Conservation (phyloP, 371 early-diverging fungal genomes). For the Funneliformis caledonium region DNA sequence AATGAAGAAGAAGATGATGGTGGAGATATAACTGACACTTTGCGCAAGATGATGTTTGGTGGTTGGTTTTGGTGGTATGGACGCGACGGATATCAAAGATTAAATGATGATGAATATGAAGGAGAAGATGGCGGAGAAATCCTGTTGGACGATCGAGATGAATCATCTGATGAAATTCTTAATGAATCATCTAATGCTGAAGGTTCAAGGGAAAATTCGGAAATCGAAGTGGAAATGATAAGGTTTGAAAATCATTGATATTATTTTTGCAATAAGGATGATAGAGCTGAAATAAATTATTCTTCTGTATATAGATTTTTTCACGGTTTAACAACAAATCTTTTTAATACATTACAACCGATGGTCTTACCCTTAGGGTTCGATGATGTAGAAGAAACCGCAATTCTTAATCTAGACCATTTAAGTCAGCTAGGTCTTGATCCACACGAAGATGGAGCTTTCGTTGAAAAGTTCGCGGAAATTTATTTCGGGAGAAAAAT, state of each 20-base stretch:
- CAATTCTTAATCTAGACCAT: constrained; percentile 47
- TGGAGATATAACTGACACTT: constrained; percentile 45
- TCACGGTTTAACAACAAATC: constrained; percentile 47
- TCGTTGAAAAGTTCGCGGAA: constrained; percentile 49
- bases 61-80: constrained; percentile 59
- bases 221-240: constrained; percentile 37
- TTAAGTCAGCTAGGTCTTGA: constrained; percentile 54
- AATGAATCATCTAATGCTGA: not conserved
- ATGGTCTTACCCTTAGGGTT: constrained; percentile 37
- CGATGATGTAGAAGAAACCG: constrained; percentile 43
- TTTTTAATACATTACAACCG: constrained; percentile 45
- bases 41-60: constrained; percentile 47
- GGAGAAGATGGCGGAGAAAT: constrained; percentile 40
- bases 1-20: constrained; percentile 12
- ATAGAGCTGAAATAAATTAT: not conserved
- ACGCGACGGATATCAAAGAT: constrained; percentile 40
- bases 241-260: constrained; percentile 9
- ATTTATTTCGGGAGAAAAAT: constrained; percentile 52
- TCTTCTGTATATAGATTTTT: constrained; percentile 48
- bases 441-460: constrained; percentile 47
- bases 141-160: not conserved
- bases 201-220: not conserved
- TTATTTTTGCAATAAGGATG: not conserved
- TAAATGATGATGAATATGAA: constrained; percentile 36
- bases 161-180: not conserved